Base-by-base conservation (phyloP, 208 protist species). In the Leishmania aethiopica region DNA sequence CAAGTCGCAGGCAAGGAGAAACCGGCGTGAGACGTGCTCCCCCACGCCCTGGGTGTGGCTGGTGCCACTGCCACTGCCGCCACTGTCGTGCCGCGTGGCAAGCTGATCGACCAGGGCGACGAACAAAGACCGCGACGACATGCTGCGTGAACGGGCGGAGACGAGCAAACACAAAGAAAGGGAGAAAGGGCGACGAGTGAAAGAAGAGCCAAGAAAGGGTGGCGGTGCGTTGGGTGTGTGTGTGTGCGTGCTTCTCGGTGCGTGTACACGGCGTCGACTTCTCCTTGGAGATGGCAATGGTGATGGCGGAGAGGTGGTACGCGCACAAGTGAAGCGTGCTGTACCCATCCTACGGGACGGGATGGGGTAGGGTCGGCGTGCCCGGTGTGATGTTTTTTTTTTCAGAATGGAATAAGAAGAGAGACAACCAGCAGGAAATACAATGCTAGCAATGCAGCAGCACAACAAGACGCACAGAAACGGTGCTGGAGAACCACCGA, bases 1-100 rank as follows among this genome's bases (percentile, higher is more conserved):
- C 64, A 86, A 42, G 45, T 86, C 82, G 73, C 82, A 86, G 40
- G 82, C 75, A 25, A 82, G 59, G 51, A 86, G 74, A 15, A 82
- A 86, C 17, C 82, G 74, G 2, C 82, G 82, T 7, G 78, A 55
- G 4, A 80, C 72, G 37, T 74, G 70, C 69, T 81, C 75, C 37
- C 73, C 77, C 22, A 67, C 73, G 25, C 82, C 77, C 49, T 70
- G 70, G 2, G 77, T 17, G 37, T 25, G 77, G 8, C 60, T 59
- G 19, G 77, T 80, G 60, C 57, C 70, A 45, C 64, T 60, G 53
- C 71, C 76, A 28, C 59, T 53, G 5, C 67, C 32, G 11, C 51
- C 57, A 53, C 76, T 53, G 11, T 69, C 73, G 66, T 80, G 78
- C 3, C 82, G 82, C 51, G 59, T 35, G n/a, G 82, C 77, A 32